Evolutionary conservation across 2,329 filamentous ascomycete species (phyloP), one percentile per base, ranked within the genome.

Genomic region (Orbilia oligospora): DNA sequence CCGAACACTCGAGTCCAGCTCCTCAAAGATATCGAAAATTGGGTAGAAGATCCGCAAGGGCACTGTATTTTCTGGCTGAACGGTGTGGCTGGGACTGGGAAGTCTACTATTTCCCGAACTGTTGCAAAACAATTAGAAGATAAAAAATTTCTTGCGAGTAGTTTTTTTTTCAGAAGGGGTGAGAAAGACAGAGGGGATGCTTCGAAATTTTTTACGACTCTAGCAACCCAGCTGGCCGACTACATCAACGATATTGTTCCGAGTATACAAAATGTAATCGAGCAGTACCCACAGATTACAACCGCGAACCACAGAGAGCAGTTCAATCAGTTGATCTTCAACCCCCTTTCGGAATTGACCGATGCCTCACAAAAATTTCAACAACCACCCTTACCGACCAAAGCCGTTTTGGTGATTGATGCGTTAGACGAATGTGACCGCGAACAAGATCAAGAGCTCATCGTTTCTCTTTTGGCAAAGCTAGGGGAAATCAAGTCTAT

Each of bases 321-420:
- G 70, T 87, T 86, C 73, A 81, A 85, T 0, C 83, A 83, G 64
- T 84, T 87, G 0, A 81, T 87, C 46, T 51, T 84, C 0, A 22
- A 84, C 3, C 86, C 85, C 0, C 72, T 87, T 0, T 68, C 66
- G 49, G 71, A 75, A 41, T 22, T n/a, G n/a, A n/a, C 36, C 27
- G 6, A 5, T 30, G 44, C 12, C 20, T 20, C 46, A 24, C 46
- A 49, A 49, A 8, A 4, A 24, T 1, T 2, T 4, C 1, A 10
- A 5, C 46, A 4, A 51, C 16, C 51, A 36, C 14, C 27, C 12
- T 20, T 22, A 22, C 27, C 20, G 10, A 58, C 51, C 24, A 48
- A 53, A 12, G 51, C 56, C n/a, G 48, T 84, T 16, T 65, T 84
- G 8, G 81, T 86, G 0, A 80, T 86, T 14, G 81, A 81, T 76